phyloP scores from a whole-genome alignment of 1,284 basidiomycete genomes.

The Cryptococcus floricola region DNA sequence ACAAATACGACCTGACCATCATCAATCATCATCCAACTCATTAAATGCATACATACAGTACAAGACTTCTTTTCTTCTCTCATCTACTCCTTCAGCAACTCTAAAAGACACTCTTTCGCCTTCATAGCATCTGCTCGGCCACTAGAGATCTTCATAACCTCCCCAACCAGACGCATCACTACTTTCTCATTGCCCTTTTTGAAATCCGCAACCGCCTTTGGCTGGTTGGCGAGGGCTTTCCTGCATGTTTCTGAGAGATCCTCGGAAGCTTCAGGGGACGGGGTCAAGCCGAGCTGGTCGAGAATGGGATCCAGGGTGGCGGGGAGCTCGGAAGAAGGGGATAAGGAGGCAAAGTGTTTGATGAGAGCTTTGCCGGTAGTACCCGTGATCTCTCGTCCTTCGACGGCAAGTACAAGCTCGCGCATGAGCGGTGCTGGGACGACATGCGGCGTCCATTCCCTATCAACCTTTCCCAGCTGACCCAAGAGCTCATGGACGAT shows the following conservation, averaged over 20 bases:
- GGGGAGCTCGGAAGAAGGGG: slow-evolving; percentile 1
- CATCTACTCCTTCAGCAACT: slow-evolving; percentile 22
- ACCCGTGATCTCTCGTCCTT: slow-evolving; percentile 56
- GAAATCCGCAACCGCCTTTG: slow-evolving; percentile 66
- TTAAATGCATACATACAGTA: slow-evolving; percentile 4
- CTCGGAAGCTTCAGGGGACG: slow-evolving; percentile 17
- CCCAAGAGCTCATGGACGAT: slow-evolving; percentile 81
- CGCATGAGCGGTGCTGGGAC: slow-evolving; percentile 65
- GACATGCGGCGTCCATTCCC: slow-evolving; percentile 61
- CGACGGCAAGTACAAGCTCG: slow-evolving; percentile 72
- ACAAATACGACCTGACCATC: background rate
- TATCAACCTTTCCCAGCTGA: slow-evolving; percentile 61
- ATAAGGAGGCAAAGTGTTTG: slow-evolving; percentile 59
- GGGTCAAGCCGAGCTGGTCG: slow-evolving; percentile 24
- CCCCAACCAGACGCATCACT: slow-evolving; percentile 80
- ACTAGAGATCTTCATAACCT: slow-evolving; percentile 78
- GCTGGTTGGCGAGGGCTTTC: slow-evolving; percentile 63
- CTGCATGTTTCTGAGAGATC: slow-evolving; percentile 57
- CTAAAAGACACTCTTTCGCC: slow-evolving; percentile 41
- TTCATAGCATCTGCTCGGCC: slow-evolving; percentile 66
- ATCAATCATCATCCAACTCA: background rate
- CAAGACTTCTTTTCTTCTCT: background rate
- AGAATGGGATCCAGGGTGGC: slow-evolving; percentile 49
- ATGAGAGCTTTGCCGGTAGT: slow-evolving; percentile 61
- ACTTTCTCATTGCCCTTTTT: slow-evolving; percentile 73